A percentile compares a stretch with the other conserved stretches of the same genome.
phyloP scores from a whole-genome alignment of 768 basidiomycete species.

The Cystofilobasidium bisporidii region DNA sequence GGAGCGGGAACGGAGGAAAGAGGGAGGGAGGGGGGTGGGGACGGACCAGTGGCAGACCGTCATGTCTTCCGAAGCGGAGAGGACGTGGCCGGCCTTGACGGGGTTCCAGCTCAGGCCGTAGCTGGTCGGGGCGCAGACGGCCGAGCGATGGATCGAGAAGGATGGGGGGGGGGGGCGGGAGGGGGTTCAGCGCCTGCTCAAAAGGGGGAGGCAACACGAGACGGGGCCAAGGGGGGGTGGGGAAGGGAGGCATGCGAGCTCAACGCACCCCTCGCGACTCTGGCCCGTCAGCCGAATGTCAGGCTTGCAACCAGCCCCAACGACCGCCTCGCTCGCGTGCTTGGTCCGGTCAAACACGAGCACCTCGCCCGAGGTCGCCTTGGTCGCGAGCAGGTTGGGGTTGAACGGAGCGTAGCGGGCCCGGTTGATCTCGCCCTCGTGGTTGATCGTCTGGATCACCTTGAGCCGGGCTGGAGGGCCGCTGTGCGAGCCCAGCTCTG shows the following conservation, averaged over 20 bases:
- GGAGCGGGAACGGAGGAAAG: no score
- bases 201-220: no score
- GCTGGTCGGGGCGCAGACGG: conserved; percentile 43
- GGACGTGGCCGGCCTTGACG: conserved; percentile 65
- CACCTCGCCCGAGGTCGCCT: conserved; percentile 80
- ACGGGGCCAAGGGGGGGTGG: no score
- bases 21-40: no score
- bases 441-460: conserved; percentile 88
- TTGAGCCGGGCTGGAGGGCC: conserved; percentile 63
- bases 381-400: conserved; percentile 91
- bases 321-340: conserved; percentile 84
- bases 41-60: conserved; percentile 86
- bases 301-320: conserved; percentile 70
- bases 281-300: conserved; percentile 87
- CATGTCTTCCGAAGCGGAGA: conserved; percentile 90
- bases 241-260: neutral
- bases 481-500: conserved; percentile 83
- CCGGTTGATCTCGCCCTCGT: conserved; percentile 88
- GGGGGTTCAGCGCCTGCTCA: no score
- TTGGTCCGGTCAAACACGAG: conserved; percentile 95
- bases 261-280: conserved; percentile 75
- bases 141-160: neutral
- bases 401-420: conserved; percentile 99
- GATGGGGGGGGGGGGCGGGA: conserved; percentile 1
- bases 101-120: conserved; percentile 94